Evolutionary conservation across 306 rosid species (phyloP).

Genomic region (Pueraria montana): DNA sequence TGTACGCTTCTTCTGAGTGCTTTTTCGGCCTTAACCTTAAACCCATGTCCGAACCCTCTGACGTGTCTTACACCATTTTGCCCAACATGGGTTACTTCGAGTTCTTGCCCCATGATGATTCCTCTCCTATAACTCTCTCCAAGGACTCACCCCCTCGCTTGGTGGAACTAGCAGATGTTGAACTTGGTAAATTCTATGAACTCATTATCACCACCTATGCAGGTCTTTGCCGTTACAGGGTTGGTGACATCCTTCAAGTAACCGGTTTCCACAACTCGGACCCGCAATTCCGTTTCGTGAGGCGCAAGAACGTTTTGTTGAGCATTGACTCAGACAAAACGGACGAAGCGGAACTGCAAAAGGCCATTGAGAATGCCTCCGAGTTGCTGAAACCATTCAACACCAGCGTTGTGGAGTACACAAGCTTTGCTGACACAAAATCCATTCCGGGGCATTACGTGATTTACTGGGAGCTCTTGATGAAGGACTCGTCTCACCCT

Average conservation of each 20-base stretch:
- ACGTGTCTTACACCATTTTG: conserved; percentile 87
- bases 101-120: conserved; percentile 76
- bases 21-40: conserved; percentile 86
- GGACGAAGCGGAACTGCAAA: conserved; percentile 86
- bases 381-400: conserved; percentile 60
- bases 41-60: conserved; percentile 77
- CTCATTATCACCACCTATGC: conserved; percentile 82
- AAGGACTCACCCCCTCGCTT: conserved; percentile 70
- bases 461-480: conserved; percentile 84
- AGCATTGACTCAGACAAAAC: conserved; percentile 91
- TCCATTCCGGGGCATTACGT: conserved; percentile 95
- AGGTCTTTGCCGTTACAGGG: conserved; percentile 84
- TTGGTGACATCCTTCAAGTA: conserved; percentile 87
- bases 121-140: conserved; percentile 53
- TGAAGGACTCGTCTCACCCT: conserved; percentile 61
- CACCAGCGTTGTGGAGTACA: conserved; percentile 82
- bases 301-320: conserved; percentile 83
- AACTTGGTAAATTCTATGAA: conserved; percentile 80
- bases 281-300: conserved; percentile 78
- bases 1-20: conserved; percentile 97
- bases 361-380: conserved; percentile 69
- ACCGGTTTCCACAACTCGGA: conserved; percentile 76
- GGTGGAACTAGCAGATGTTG: conserved; percentile 76
- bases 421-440: conserved; percentile 74
- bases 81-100: conserved; percentile 98